phyloP scores from a whole-genome alignment of 2,329 filamentous ascomycete genomes.

The Pseudogymnoascus sp. region DNA sequence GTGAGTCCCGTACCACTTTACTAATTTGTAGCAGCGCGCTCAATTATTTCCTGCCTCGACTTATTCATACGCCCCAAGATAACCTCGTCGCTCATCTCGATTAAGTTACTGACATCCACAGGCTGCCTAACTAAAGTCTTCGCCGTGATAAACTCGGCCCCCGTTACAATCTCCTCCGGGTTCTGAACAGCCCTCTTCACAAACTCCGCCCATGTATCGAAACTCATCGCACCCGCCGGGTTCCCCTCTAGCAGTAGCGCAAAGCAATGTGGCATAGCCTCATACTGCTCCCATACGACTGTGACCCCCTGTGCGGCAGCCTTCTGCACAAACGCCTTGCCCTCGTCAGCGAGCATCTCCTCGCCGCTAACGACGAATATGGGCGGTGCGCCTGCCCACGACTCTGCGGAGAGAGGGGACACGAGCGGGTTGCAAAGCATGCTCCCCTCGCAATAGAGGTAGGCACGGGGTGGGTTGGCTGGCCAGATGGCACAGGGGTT shows the following conservation, averaged over 20 bases:
- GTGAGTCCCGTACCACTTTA: background rate
- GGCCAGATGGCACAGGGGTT: slow-evolving; percentile 51
- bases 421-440: slow-evolving; percentile 59
- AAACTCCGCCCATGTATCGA: slow-evolving; percentile 49
- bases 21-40: slow-evolving; percentile 11
- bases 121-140: slow-evolving; percentile 42
- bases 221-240: slow-evolving; percentile 41
- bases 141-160: slow-evolving; percentile 40
- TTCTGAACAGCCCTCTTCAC: slow-evolving; percentile 33
- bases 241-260: slow-evolving; percentile 45
- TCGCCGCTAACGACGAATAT: slow-evolving; percentile 61
- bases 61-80: slow-evolving; percentile 33
- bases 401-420: slow-evolving; percentile 47
- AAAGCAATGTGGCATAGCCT: slow-evolving; percentile 76
- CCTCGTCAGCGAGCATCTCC: slow-evolving; percentile 64
- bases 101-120: slow-evolving; percentile 38
- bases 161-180: slow-evolving; percentile 23
- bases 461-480: slow-evolving; percentile 41
- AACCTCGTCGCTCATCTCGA: slow-evolving; percentile 36
- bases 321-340: slow-evolving; percentile 48
- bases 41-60: slow-evolving; percentile 19
- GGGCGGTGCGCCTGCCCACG: slow-evolving; percentile 57
- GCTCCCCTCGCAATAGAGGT: slow-evolving; percentile 46
- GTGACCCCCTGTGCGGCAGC: slow-evolving; percentile 48
- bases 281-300: slow-evolving; percentile 63